Percentiles rank a stretch among this genome's conserved stretches.
phyloP scores from a whole-genome alignment of 495 filamentous ascomycete species.

The Penicillium waksmanii region DNA sequence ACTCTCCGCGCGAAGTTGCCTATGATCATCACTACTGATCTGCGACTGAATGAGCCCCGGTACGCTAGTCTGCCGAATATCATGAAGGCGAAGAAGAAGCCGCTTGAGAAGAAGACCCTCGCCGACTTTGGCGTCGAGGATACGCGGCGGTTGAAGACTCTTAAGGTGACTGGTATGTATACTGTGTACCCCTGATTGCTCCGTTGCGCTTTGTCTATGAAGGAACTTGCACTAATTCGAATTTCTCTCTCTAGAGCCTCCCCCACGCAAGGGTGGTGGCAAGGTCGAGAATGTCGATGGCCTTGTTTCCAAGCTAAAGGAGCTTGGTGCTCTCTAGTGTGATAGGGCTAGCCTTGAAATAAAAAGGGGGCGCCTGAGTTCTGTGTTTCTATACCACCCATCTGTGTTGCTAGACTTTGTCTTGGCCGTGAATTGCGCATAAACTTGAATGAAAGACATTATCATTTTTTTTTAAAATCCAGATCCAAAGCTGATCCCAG shows the following conservation, averaged over 20 bases:
- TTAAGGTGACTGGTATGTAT: constrained; percentile 79
- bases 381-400: constrained; percentile 36
- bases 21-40: constrained; percentile 91
- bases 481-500: too few species aligned
- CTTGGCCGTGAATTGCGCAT: constrained; percentile 1
- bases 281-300: constrained; percentile 98
- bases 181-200: neutral
- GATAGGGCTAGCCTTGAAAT: neutral
- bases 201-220: neutral
- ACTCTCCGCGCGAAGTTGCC: constrained; percentile 83
- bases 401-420: constrained; percentile 16
- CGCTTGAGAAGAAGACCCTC: constrained; percentile 85
- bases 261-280: constrained; percentile 85
- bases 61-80: constrained; percentile 97
- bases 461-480: too few species aligned
- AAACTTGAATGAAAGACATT: neutral
- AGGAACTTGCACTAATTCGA: constrained; percentile 28
- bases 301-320: constrained; percentile 88
- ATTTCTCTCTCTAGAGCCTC: constrained; percentile 65
- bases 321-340: constrained; percentile 83
- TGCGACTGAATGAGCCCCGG: constrained; percentile 91
- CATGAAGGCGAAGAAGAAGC: constrained; percentile 99
- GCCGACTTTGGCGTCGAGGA: constrained; percentile 78
- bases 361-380: constrained; percentile 13
- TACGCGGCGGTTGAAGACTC: constrained; percentile 76